A percentile compares a stretch with the other conserved stretches of the same genome.
phyloP scores from a whole-genome alignment of 1,139 yeast species.

The Tardiomyces digboiensis region DNA sequence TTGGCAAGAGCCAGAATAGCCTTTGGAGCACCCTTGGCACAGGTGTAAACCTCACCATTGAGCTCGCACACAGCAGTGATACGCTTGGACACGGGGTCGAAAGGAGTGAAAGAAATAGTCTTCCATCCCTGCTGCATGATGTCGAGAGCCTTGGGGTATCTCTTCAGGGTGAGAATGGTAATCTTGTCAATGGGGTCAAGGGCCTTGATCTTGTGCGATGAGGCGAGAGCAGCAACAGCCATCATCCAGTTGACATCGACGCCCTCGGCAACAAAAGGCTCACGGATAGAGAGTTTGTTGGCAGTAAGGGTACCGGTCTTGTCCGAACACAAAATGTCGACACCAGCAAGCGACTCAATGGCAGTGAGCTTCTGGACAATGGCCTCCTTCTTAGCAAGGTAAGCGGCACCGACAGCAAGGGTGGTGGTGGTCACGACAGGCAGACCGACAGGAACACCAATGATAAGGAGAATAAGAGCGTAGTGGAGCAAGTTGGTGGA shows the following conservation, averaged over 20 bases:
- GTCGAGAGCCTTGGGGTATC: slow-evolving; percentile 81
- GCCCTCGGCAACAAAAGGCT: slow-evolving; percentile 98
- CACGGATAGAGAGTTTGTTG: slow-evolving; percentile 67
- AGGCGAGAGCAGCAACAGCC: slow-evolving; percentile 66
- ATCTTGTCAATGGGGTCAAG: slow-evolving; percentile 63
- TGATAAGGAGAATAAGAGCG: slow-evolving; percentile 90
- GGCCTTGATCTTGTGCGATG: slow-evolving; percentile 65
- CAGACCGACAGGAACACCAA: slow-evolving; percentile 89
- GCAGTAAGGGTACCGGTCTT: slow-evolving; percentile 78
- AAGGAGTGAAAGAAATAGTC: slow-evolving; percentile 52
- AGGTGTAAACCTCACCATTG: slow-evolving; percentile 91
- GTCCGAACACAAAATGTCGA: slow-evolving; percentile 75
- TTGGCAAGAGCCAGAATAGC: slow-evolving; percentile 97
- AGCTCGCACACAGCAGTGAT: slow-evolving; percentile 94
- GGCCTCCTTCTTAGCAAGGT: slow-evolving; percentile 62
- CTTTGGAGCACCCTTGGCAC: slow-evolving; percentile 99
- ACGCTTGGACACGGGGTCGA: slow-evolving; percentile 96
- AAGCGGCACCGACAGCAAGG: slow-evolving; percentile 80
- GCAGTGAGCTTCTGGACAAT: slow-evolving; percentile 74
- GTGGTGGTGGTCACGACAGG: slow-evolving; percentile 77
- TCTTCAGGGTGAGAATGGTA: slow-evolving; percentile 37
- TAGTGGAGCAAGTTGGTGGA: slow-evolving; percentile 83
- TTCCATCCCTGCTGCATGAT: slow-evolving; percentile 74
- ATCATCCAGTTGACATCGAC: slow-evolving; percentile 76
- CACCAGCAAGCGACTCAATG: slow-evolving; percentile 71